Evolutionary conservation across 495 filamentous ascomycete genomes (phyloP), one percentile per base, ranked within the genome.

Genomic region (Schizothecium vesticola): DNA sequence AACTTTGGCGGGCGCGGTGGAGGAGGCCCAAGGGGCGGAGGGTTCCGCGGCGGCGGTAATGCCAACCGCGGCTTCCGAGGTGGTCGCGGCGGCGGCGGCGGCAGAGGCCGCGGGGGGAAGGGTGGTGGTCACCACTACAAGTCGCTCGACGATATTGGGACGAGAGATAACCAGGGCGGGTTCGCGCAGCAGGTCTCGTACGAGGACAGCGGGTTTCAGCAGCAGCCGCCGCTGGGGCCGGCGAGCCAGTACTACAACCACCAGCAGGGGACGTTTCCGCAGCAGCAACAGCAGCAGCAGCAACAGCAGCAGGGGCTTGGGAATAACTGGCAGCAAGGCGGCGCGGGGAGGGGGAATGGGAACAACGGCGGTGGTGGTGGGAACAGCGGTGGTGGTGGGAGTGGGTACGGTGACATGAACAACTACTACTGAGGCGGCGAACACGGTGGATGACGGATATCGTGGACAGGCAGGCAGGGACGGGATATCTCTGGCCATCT

Each of bases 121-220:
- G 78, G 77, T 57, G 80, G 77, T 51, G 72, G 77, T 9, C 68
- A 77, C 57, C 75, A 80, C 59, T 78, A 78, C 72, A 76, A 75
- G 56, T 75, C 73, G 7, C 76, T 79, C 0, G 81, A 84, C 36
- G 81, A 83, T 59, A 69, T 83, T 0, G 80, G 79, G 1, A 78
- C 77, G 24, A 77, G 78, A 9, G 79, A 81, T 2, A 76, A 64
- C 51, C 77, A 77, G 22, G 71, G 72, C 23, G 76, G 77, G 6
- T 79, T 74, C 57, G 70, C 72, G 7, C 68, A 77, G 63, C 73
- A 74, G 19, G 77, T 81, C 13, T 80, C 80, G 1, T 83, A 83
- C 60, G 81, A 83, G 61, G 81, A 83, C 28, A 69, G 68, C 8
- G 71, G 25, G 21, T 75, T 75, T 56, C 60, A 67, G 10, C 25